A percentile compares a stretch with the other conserved stretches of the same genome.
Evolutionary conservation across 148 eudicot genomes (phyloP).

Genomic region (Rhododendron mucronatum): DNA sequence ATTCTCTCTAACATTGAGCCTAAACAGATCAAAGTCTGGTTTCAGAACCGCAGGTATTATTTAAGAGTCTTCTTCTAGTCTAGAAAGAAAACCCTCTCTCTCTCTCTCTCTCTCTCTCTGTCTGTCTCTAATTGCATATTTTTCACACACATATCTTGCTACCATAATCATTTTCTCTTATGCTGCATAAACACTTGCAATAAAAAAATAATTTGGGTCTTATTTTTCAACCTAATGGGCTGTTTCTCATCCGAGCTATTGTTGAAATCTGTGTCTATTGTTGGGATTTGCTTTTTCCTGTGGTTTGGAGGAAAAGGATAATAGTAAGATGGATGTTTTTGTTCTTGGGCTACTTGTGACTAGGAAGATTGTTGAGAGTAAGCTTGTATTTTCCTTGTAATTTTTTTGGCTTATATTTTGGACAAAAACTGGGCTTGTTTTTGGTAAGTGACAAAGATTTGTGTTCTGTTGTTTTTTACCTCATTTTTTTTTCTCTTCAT

Average conservation of each 20-base stretch:
- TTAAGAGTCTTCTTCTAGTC: background rate
- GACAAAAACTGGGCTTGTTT: background rate
- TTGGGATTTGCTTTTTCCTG: background rate
- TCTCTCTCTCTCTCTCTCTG: background rate
- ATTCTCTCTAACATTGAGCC: conserved; percentile 45
- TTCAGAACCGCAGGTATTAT: conserved; percentile 41
- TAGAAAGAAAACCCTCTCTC: background rate
- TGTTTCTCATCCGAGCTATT: background rate
- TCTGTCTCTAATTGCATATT: background rate
- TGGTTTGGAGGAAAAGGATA: background rate
- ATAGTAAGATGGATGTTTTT: background rate
- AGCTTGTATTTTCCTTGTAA: background rate
- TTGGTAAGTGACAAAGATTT: background rate
- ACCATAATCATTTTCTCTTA: background rate
- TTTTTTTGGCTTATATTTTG: background rate
- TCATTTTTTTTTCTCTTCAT: background rate
- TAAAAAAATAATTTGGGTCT: no score
- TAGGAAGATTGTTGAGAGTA: background rate
- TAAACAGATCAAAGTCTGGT: conserved; percentile 55
- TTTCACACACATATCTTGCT: background rate
- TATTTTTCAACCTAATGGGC: background rate
- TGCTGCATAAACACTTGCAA: background rate
- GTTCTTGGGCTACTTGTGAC: background rate
- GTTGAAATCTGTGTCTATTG: background rate
- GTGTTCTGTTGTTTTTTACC: background rate